These are phyloP conservation scores for Phialophora verrucosa DNA, from an alignment of 2,329 filamentous ascomycete species.

Conservation along the genomic window DNA sequence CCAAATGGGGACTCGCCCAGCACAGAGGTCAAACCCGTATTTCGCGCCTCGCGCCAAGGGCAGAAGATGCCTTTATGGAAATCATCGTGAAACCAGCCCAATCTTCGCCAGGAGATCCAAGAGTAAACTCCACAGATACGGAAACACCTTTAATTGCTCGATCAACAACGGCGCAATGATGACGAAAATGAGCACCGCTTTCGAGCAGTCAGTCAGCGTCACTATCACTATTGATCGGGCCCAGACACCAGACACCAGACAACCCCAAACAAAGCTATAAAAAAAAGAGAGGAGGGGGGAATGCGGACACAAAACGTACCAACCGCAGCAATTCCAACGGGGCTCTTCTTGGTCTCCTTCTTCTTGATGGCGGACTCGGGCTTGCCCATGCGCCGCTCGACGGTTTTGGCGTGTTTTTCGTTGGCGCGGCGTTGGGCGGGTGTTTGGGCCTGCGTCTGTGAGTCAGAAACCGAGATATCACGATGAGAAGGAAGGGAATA, in stretches of 20 bases:
- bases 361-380: conserved; percentile 51
- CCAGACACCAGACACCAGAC: neutral
- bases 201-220: conserved; percentile 4
- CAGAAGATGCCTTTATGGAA: neutral
- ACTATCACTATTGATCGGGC: neutral
- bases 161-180: conserved; percentile 64
- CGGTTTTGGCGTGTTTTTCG: conserved; percentile 63
- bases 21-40: neutral
- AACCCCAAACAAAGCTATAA: neutral
- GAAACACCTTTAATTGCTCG: conserved; percentile 55
- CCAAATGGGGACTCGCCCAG: neutral
- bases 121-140: conserved; percentile 49
- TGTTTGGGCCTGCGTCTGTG: conserved; percentile 56
- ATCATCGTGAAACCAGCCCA: conserved; percentile 35
- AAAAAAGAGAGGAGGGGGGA: no score
- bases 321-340: conserved; percentile 64
- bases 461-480: neutral
- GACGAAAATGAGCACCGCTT: conserved; percentile 67
- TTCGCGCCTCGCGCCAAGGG: neutral
- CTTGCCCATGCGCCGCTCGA: conserved; percentile 66
- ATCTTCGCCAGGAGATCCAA: conserved; percentile 33
- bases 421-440: conserved; percentile 70
- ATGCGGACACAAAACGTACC: conserved; percentile 49
- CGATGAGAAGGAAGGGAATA: neutral
- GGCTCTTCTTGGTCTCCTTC: conserved; percentile 58